A percentile compares a stretch with the other conserved stretches of the same genome.
Evolutionary conservation across 371 early-diverging fungal species (phyloP).

Genomic region (Mortierella polycephala): DNA sequence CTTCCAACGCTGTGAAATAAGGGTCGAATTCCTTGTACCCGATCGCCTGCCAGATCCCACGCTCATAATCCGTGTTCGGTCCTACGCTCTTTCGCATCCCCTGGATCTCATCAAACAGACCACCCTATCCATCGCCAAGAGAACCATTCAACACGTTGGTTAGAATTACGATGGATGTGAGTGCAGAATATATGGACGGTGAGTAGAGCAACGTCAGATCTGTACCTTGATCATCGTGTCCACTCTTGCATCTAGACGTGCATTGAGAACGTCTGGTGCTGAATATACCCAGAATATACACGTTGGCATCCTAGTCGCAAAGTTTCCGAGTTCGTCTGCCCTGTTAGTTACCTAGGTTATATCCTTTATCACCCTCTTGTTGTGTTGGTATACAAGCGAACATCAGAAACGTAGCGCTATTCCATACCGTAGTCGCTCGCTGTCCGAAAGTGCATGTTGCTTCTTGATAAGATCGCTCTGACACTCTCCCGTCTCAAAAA

Average conservation of each 20-base stretch:
- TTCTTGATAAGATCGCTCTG: slow-evolving; percentile 79
- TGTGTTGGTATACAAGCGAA: not conserved
- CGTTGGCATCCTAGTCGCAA: slow-evolving; percentile 61
- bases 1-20: slow-evolving; percentile 69
- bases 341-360: too few species aligned
- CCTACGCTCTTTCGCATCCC: slow-evolving; percentile 67
- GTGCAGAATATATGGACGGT: not conserved
- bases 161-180: not conserved
- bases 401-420: too few species aligned
- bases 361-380: not conserved
- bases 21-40: slow-evolving; percentile 88
- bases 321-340: not conserved
- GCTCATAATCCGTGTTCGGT: slow-evolving; percentile 72
- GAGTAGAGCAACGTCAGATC: not conserved
- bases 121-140: slow-evolving; percentile 58
- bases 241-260: slow-evolving; percentile 84
- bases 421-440: slow-evolving; percentile 51
- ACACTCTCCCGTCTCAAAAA: slow-evolving; percentile 73
- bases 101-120: slow-evolving; percentile 86
- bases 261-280: slow-evolving; percentile 70
- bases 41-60: slow-evolving; percentile 87
- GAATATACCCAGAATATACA: slow-evolving; percentile 91
- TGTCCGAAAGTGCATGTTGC: slow-evolving; percentile 62
- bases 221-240: slow-evolving; percentile 82
- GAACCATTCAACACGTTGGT: not conserved